Base-by-base conservation (phyloP, 257 asterid genomes). In the Capsicum rhomboideum region DNA sequence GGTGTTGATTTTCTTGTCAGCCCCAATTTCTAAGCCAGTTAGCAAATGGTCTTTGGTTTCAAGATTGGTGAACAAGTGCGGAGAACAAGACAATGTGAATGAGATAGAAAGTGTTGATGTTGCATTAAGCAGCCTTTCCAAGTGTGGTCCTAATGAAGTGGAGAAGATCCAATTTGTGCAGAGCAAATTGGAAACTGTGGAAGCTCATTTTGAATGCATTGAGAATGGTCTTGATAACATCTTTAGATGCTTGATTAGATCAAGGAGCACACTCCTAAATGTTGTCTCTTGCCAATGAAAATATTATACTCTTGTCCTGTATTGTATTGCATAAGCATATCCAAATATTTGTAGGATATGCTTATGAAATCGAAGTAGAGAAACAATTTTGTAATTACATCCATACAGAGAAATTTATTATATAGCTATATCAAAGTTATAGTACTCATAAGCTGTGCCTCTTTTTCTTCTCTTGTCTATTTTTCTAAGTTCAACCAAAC, bases 11-110 rank as follows among this genome's bases (percentile, higher is more conserved):
- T 84, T 79, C 23, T 79, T 84, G 21, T 72, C 85, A 29, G 59
- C 53, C 4, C 50, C 68, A 49, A 44, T 17, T 23, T 80, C 29
- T 20, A 66, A 29, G 28, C 59, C 63, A 18, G 74, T n/a, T n/a
- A 78, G 69, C 10, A 80, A 80, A 56, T 83, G 85, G 85, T 55
- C 74, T 31, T 18, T 80, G 58, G 84, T 84, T 37, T 84, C 87
- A 34, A 84, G 80, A 84, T 79, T 84, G 64, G 64, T 79, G 6
- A 58, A 64, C 46, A 84, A 84, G 42, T 4, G 40, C 37, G 87
- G 82, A 58, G 66, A 20, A 7, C 54, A 49, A 10, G 56, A 20
- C 0, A 20, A 31, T 20, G 67, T 66, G 0, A 82, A 66, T 29
- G 85, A 82, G 46, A n/a, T 80, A 46, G 84, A 59, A 59, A 18